Conservation (phyloP, 805 yeast genomes). For the Komagataella mondaviorum region DNA sequence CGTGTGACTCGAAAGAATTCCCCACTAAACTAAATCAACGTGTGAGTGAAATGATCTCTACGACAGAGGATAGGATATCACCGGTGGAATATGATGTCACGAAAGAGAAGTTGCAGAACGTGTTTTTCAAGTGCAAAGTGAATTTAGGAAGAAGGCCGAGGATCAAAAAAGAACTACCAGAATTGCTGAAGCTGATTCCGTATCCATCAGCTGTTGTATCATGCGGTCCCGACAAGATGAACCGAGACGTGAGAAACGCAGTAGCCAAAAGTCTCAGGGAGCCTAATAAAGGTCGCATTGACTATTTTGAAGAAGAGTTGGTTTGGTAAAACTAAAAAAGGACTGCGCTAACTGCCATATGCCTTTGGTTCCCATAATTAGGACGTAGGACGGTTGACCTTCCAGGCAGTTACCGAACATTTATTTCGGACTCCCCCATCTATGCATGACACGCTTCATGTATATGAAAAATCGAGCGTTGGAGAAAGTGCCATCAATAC, state of each 20-base stretch:
- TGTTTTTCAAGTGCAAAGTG: background rate
- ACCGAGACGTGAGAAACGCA: slow-evolving; percentile 36
- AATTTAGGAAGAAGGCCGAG: background rate
- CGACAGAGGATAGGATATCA: background rate
- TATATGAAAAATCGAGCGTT: background rate
- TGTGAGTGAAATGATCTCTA: background rate
- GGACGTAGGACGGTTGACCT: background rate
- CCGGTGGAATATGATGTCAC: background rate
- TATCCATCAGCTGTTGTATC: slow-evolving; percentile 23
- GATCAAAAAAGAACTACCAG: background rate
- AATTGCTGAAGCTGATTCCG: background rate
- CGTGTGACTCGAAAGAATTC: background rate
- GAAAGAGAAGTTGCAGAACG: background rate
- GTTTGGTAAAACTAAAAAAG: slow-evolving; percentile 34
- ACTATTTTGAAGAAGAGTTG: slow-evolving; percentile 64
- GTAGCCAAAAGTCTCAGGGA: slow-evolving; percentile 26
- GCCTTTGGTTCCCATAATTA: too few species aligned
- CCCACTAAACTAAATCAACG: background rate
- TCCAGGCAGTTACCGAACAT: background rate
- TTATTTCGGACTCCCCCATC: background rate
- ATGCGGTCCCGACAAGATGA: slow-evolving; percentile 35
- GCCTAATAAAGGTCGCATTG: slow-evolving; percentile 32
- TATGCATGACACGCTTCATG: background rate
- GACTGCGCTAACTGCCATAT: too few species aligned
- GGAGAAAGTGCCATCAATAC: background rate